These are phyloP conservation scores for Chrysochromulina parva DNA, from an alignment of 78 protist genomes.

Conservation along the genomic window DNA sequence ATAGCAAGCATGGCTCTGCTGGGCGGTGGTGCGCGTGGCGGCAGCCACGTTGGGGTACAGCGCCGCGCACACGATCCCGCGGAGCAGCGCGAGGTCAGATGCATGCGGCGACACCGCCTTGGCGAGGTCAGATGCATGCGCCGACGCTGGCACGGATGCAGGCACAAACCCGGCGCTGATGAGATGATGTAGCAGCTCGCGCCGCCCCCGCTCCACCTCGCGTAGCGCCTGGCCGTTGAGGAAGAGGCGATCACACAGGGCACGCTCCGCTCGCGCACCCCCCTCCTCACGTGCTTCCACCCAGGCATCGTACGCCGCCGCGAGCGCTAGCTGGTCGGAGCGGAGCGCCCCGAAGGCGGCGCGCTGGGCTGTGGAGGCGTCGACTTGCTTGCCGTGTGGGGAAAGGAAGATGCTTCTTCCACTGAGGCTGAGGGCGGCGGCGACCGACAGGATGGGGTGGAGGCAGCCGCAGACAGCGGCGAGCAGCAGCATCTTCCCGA, in stretches of 20 bases:
- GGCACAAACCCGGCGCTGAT: not conserved
- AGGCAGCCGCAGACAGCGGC: conserved; percentile 34
- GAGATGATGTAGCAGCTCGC: conserved; percentile 32
- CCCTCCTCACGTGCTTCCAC: too few species aligned
- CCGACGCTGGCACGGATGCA: not conserved
- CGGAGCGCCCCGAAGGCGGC: conserved; percentile 25
- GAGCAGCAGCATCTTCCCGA: conserved; percentile 77
- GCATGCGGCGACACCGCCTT: too few species aligned
- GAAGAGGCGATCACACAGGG: conserved; percentile 35
- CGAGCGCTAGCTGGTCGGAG: conserved; percentile 68
- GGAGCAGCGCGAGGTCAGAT: conserved; percentile 52
- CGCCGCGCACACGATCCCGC: conserved; percentile 45
- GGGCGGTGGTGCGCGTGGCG: not conserved
- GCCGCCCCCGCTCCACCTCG: conserved; percentile 50
- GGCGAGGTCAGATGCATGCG: not conserved
- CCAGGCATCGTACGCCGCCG: conserved; percentile 67
- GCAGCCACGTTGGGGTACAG: conserved; percentile 58
- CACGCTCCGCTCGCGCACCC: not conserved
- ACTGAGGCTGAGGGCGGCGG: conserved; percentile 52
- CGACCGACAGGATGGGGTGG: conserved; percentile 81
- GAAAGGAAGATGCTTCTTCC: conserved; percentile 59
- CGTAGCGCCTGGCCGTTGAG: not conserved
- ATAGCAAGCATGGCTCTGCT: not conserved
- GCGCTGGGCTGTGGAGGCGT: conserved; percentile 11
- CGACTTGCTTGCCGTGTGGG: conserved; percentile 35